Evolutionary conservation across 2,329 filamentous ascomycete genomes (phyloP).

Genomic region (Aspergillus japonicus): DNA sequence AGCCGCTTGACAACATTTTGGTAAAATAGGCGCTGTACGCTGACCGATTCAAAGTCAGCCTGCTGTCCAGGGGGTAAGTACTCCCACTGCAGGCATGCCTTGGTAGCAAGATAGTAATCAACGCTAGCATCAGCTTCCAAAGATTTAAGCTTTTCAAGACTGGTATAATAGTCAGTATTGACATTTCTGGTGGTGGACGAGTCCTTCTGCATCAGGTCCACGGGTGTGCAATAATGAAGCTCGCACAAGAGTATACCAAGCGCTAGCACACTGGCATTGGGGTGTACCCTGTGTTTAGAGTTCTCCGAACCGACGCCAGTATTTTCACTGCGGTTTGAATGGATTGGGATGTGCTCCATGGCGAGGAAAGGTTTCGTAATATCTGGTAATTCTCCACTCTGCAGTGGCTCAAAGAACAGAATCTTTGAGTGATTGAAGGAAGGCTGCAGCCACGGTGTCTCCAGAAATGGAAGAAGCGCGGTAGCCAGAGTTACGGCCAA

Average conservation of each 20-base stretch:
- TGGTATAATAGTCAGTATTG: conserved; percentile 27
- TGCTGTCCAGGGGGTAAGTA: conserved; percentile 21
- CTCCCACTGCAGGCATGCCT: conserved; percentile 26
- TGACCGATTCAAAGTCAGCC: conserved; percentile 22
- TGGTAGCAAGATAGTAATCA: conserved; percentile 30
- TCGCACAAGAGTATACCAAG: conserved; percentile 30
- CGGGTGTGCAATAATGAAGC: conserved; percentile 29
- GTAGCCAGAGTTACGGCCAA: conserved; percentile 13
- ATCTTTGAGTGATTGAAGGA: conserved; percentile 17
- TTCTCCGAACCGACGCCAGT: conserved; percentile 14
- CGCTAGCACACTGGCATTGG: conserved; percentile 24
- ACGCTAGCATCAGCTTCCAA: conserved; percentile 25
- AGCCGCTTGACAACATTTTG: conserved; percentile 30
- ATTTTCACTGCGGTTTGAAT: conserved; percentile 10
- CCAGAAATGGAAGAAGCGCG: conserved; percentile 14
- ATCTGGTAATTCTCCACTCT: conserved; percentile 13
- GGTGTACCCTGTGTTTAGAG: conserved; percentile 28
- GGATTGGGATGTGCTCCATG: conserved; percentile 12
- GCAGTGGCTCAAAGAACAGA: conserved; percentile 13
- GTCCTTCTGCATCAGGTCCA: conserved; percentile 23
- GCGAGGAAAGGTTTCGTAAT: conserved; percentile 16
- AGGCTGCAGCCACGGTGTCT: conserved; percentile 14
- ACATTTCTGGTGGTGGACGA: conserved; percentile 19
- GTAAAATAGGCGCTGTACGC: conserved; percentile 29
- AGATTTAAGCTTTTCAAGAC: conserved; percentile 24